Conservation (phyloP, 2,329 filamentous ascomycete genomes). For the Coniella lustricola region DNA sequence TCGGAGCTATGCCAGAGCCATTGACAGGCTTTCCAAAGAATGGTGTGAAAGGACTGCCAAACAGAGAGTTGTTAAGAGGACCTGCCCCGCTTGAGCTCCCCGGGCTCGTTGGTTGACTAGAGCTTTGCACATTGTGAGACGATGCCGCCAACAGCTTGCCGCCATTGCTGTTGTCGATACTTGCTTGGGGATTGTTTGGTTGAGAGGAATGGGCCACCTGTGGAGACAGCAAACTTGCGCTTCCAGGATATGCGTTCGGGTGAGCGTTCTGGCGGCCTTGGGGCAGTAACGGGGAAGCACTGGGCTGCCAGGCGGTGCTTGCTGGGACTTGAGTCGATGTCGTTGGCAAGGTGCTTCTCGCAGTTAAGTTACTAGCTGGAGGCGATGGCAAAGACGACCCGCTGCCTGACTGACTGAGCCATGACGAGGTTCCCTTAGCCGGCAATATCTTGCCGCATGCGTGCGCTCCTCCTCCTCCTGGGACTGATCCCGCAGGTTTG, state of each 20-base stretch:
- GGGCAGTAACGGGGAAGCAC: neutral
- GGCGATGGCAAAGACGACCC: neutral
- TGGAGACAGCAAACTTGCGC: too few relatives aligned
- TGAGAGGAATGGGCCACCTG: neutral
- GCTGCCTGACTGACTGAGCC: neutral
- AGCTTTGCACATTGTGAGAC: too few relatives aligned
- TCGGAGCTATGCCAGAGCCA: neutral
- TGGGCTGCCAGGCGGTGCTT: neutral
- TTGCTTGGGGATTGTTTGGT: neutral
- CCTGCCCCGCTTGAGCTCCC: too few relatives aligned
- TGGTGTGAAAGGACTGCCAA: neutral
- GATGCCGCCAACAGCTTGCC: neutral
- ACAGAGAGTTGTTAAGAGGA: neutral
- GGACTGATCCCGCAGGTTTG: constrained; percentile 1
- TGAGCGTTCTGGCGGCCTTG: neutral
- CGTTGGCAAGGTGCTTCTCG: neutral
- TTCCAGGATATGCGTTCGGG: too few relatives aligned
- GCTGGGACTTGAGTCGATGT: neutral
- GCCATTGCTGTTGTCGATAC: too few relatives aligned
- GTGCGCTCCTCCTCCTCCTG: constrained; percentile 1
- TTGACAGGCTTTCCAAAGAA: neutral
- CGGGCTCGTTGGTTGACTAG: too few relatives aligned
- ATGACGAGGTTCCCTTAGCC: constrained; percentile 9
- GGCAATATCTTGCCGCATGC: constrained; percentile 6
- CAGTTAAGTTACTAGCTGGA: neutral